Evolutionary conservation across 768 basidiomycete genomes (phyloP).

Genomic region (Agaricus sinodeliciosus): DNA sequence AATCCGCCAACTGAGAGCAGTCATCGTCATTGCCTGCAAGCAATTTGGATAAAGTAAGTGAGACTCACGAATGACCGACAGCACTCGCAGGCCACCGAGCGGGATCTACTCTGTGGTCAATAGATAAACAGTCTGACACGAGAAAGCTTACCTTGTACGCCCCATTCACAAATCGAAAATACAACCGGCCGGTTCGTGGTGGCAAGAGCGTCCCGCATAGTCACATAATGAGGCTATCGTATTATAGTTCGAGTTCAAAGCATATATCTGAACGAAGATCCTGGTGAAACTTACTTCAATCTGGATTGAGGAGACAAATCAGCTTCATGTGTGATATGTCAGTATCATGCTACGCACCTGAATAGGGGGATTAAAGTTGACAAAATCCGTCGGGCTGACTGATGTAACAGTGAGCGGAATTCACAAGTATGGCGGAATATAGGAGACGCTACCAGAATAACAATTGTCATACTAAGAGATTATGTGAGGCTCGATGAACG

Average conservation of each 20-base stretch:
- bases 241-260: background rate
- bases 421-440: background rate
- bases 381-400: constrained; percentile 37
- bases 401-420: background rate
- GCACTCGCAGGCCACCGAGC: constrained; percentile 41
- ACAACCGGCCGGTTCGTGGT: constrained; percentile 39
- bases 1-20: constrained; percentile 31
- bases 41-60: background rate
- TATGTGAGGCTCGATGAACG: background rate
- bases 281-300: constrained; percentile 23
- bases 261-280: too few species aligned
- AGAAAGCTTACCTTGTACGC: constrained; percentile 30
- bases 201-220: constrained; percentile 41
- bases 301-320: constrained; percentile 14
- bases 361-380: constrained; percentile 38
- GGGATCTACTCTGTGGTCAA: constrained; percentile 25
- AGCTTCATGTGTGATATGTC: too few species aligned
- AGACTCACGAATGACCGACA: constrained; percentile 38
- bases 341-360: too few species aligned
- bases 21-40: background rate
- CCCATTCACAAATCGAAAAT: constrained; percentile 46
- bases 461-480: constrained; percentile 39
- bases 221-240: constrained; percentile 31
- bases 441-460: constrained; percentile 28
- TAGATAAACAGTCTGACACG: background rate